Conservation (phyloP, 768 basidiomycete species). For the Trametes gibbosa region DNA sequence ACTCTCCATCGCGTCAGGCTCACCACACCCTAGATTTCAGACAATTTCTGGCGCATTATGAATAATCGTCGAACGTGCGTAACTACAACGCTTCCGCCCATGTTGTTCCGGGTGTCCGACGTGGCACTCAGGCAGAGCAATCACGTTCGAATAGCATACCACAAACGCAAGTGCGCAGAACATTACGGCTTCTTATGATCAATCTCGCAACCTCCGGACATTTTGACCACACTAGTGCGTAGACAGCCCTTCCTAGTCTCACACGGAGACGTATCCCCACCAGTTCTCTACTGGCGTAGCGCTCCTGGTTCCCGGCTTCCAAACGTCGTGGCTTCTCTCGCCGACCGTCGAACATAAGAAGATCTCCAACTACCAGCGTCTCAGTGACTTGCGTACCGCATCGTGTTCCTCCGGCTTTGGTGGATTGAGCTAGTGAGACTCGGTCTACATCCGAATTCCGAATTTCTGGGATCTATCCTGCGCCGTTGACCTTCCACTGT, state of each 20-base stretch:
- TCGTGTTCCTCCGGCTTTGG: too few species aligned
- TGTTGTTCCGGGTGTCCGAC: neutral
- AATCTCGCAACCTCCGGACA: neutral
- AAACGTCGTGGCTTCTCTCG: neutral
- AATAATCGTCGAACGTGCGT: constrained; percentile 6
- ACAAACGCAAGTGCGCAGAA: neutral
- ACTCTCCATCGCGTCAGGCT: neutral
- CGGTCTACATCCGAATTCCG: neutral
- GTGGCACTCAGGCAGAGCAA: constrained; percentile 6
- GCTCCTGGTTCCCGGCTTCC: neutral
- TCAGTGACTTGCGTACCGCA: too few species aligned
- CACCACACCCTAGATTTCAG: too few species aligned
- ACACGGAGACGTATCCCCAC: constrained; percentile 6
- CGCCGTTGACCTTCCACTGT: too few species aligned
- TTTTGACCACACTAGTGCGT: neutral
- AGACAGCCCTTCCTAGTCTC: neutral
- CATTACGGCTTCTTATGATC: neutral
- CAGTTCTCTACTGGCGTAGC: neutral
- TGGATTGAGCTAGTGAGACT: neutral
- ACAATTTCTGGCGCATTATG: neutral
- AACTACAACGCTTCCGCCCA: neutral
- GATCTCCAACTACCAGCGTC: neutral
- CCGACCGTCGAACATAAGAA: neutral
- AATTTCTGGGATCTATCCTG: too few species aligned
- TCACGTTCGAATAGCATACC: constrained; percentile 1